Conservation (phyloP, 768 basidiomycete species). For the Saitozyma sp. region DNA sequence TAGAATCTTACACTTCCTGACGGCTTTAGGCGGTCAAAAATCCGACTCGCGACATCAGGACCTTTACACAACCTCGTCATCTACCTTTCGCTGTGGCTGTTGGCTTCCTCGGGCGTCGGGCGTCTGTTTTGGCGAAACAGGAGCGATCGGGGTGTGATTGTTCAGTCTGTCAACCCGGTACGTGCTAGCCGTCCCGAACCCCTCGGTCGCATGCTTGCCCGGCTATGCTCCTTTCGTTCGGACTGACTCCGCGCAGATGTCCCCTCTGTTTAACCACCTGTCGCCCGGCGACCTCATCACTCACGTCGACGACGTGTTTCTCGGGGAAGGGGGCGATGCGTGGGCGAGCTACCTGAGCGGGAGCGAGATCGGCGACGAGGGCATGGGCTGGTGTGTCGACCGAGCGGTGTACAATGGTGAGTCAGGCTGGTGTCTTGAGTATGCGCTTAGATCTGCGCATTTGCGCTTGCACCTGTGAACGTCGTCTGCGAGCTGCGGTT, state of each 20-base stretch:
- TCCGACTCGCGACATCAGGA: constrained; percentile 71
- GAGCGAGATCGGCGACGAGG: constrained; percentile 50
- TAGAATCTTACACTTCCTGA: neutral
- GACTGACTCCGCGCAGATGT: constrained; percentile 56
- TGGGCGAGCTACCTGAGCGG: constrained; percentile 57
- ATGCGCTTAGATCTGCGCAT: constrained; percentile 1
- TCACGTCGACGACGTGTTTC: constrained; percentile 63
- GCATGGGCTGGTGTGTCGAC: constrained; percentile 66
- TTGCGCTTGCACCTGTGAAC: constrained; percentile 1
- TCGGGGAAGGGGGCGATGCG: constrained; percentile 49
- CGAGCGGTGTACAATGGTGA: constrained; percentile 48
- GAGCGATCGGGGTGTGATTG: constrained; percentile 59
- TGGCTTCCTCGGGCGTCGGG: constrained; percentile 38
- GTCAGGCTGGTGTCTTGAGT: constrained; percentile 9
- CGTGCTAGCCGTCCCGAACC: constrained; percentile 35
- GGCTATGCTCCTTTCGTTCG: neutral
- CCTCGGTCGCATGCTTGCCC: neutral
- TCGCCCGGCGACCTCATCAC: constrained; percentile 64
- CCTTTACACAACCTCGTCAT: constrained; percentile 74
- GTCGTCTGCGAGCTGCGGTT: constrained; percentile 5
- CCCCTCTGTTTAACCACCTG: constrained; percentile 64
- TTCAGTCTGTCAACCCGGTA: constrained; percentile 62
- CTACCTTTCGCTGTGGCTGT: constrained; percentile 52
- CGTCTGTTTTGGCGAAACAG: constrained; percentile 62
- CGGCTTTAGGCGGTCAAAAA: constrained; percentile 24